phyloP scores from a whole-genome alignment of 2,329 filamentous ascomycete genomes.

The Venturia asperata region DNA sequence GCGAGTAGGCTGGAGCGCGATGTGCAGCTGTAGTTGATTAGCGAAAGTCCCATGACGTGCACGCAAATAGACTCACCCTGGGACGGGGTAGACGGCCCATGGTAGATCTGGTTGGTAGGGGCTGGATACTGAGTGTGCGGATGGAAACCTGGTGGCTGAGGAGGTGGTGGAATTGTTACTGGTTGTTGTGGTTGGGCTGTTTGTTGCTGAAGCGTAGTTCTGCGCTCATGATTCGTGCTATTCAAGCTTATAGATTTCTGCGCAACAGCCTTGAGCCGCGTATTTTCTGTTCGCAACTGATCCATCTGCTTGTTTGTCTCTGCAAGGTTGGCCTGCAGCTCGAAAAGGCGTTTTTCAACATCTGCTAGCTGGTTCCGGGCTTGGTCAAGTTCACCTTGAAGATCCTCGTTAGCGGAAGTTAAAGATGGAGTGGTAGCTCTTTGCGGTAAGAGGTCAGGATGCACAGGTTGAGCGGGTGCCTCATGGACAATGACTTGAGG shows the following conservation, averaged over 20 bases:
- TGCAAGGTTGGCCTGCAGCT: constrained; percentile 10
- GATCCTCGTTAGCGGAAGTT: constrained; percentile 15
- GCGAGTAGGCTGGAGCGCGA: neutral
- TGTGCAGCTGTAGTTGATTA: constrained; percentile 2
- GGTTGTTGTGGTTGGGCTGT: constrained; percentile 2
- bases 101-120: constrained; percentile 13
- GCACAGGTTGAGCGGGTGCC: constrained; percentile 21
- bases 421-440: constrained; percentile 12
- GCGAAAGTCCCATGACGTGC: neutral
- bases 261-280: constrained; percentile 1
- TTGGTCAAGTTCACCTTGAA: constrained; percentile 13
- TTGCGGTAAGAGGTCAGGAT: constrained; percentile 16
- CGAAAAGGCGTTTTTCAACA: constrained; percentile 12
- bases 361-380: constrained; percentile 2
- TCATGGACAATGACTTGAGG: constrained; percentile 18
- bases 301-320: constrained; percentile 13
- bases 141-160: constrained; percentile 4
- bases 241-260: constrained; percentile 20
- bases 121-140: constrained; percentile 8
- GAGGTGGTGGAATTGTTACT: constrained; percentile 2
- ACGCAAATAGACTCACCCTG: constrained; percentile 5
- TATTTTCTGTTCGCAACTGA: constrained; percentile 13
- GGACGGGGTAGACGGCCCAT: constrained; percentile 5
- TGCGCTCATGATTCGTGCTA: constrained; percentile 24
- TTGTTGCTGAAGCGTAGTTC: constrained; percentile 23